phyloP scores from a whole-genome alignment of 371 early-diverging fungal species.

The Mortierella sp. region DNA sequence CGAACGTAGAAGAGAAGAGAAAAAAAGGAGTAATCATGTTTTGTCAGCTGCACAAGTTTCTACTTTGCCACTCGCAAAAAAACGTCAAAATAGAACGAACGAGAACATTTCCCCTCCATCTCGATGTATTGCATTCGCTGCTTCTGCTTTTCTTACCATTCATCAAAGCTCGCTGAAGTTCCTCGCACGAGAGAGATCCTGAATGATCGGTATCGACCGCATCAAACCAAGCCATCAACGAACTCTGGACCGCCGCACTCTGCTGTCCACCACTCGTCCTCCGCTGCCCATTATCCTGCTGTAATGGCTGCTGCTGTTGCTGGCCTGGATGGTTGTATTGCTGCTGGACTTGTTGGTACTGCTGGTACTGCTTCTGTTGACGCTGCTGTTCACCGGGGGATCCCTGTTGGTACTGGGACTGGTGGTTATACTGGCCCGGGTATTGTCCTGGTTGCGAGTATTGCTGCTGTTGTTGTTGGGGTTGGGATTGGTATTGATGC shows the following conservation, averaged over 20 bases:
- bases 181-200: slow-evolving; percentile 42
- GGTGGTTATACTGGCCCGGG: slow-evolving; percentile 43
- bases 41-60: slow-evolving; percentile 10
- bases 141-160: slow-evolving; percentile 58
- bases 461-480: slow-evolving; percentile 13
- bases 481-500: slow-evolving; percentile 20
- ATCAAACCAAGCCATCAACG: slow-evolving; percentile 50
- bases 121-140: not conserved
- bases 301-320: slow-evolving; percentile 29
- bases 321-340: slow-evolving; percentile 26
- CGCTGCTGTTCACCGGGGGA: slow-evolving; percentile 44
- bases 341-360: slow-evolving; percentile 22
- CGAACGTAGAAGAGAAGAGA: not conserved
- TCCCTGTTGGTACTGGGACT: slow-evolving; percentile 32
- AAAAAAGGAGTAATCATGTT: not conserved
- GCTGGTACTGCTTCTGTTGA: slow-evolving; percentile 49
- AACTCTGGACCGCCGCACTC: slow-evolving; percentile 25
- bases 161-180: slow-evolving; percentile 65
- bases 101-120: not conserved
- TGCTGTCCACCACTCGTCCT: not conserved
- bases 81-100: not conserved
- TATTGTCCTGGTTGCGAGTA: slow-evolving; percentile 19
- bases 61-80: too few relatives aligned
- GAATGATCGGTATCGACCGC: slow-evolving; percentile 57
- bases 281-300: slow-evolving; percentile 23